Base-by-base conservation (phyloP, 1,139 yeast species). In the Candida smagusa region DNA sequence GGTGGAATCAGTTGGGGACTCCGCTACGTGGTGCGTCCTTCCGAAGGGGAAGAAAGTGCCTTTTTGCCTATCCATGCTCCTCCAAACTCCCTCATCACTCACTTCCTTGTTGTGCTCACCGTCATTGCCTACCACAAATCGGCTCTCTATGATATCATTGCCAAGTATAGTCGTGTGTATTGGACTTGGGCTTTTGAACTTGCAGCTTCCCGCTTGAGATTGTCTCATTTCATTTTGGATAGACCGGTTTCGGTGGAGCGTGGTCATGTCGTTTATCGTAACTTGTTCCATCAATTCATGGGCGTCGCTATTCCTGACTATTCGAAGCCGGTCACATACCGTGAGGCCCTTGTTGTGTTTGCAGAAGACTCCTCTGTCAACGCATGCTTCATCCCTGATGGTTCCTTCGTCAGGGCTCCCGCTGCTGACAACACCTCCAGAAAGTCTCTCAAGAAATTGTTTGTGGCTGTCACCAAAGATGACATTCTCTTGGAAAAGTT, bases 361-460 rank as follows among this genome's bases (percentile, higher is more conserved):
- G 49, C 56, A 13, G 61, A 64, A 7, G 57, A 74, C 39, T 61
- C 69, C 1, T 43, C 54, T 2, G 56, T 68, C 0, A 63, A 63
- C 29, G 79, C 84, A 2, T 68, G 63, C 35, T 85, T 84, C 54
- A 75, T 83, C 2, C 88, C 88, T 1, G 82, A 87, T 59, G 98
- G 99, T 2, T 68, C 68, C 34, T 84, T 77, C 52, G 79, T 89
- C 28, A 76, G 98, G 38, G 98, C 90, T 0, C 98, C 98, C 1
- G 84, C 79, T 41, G 76, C 77, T 44, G 97, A 89, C 53, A 80
- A 81, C 7, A 79, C 84, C 21, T 78, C 94, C 0, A 68, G 89
- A 45, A 74, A 69, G 33, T 78, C 72, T 47, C 74, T 83, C 27
- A 79, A 76, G 49, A 72, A 74, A 35, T 61, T 89, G 44, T 92